These are phyloP conservation scores for Colletotrichum musae DNA, from an alignment of 2,329 filamentous ascomycete genomes.

Conservation along the genomic window DNA sequence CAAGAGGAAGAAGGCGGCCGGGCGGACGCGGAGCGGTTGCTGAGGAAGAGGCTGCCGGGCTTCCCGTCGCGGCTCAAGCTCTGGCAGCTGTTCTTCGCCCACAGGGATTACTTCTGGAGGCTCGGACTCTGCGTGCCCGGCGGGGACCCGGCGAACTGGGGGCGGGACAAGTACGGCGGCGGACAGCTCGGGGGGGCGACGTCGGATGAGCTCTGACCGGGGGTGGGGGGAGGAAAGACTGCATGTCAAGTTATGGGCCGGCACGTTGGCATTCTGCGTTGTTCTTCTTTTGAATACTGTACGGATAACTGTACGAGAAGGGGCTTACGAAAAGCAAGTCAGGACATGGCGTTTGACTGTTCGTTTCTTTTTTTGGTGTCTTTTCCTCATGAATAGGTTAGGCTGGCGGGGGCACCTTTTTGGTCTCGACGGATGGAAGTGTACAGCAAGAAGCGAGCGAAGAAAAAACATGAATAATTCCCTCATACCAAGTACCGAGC, in stretches of 20 bases:
- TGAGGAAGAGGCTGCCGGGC: slow-evolving; percentile 63
- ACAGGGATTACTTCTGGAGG: slow-evolving; percentile 97
- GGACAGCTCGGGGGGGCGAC: slow-evolving; percentile 35
- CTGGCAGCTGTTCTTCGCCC: slow-evolving; percentile 95
- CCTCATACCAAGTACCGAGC: slow-evolving; percentile 1
- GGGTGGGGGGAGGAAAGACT: not conserved
- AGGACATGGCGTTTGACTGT: not conserved
- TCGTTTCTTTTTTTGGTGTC: not conserved
- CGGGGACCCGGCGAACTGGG: slow-evolving; percentile 80
- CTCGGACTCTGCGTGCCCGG: slow-evolving; percentile 90
- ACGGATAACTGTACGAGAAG: slow-evolving; percentile 10
- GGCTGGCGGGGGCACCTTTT: not conserved
- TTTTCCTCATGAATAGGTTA: too few relatives aligned
- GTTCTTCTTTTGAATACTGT: not conserved
- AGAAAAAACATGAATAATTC: not conserved
- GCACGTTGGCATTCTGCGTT: slow-evolving; percentile 2
- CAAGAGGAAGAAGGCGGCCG: not conserved
- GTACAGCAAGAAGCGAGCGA: too few relatives aligned
- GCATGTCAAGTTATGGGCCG: not conserved
- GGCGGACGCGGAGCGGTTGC: slow-evolving; percentile 48
- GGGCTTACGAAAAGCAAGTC: not conserved
- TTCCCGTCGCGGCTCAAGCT: slow-evolving; percentile 76
- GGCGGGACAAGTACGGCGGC: slow-evolving; percentile 57
- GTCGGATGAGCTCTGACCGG: slow-evolving; percentile 32
- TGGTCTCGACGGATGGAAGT: not conserved